Base-by-base conservation (phyloP, 2,329 filamentous ascomycete genomes). In the Colletotrichum simmondsii region DNA sequence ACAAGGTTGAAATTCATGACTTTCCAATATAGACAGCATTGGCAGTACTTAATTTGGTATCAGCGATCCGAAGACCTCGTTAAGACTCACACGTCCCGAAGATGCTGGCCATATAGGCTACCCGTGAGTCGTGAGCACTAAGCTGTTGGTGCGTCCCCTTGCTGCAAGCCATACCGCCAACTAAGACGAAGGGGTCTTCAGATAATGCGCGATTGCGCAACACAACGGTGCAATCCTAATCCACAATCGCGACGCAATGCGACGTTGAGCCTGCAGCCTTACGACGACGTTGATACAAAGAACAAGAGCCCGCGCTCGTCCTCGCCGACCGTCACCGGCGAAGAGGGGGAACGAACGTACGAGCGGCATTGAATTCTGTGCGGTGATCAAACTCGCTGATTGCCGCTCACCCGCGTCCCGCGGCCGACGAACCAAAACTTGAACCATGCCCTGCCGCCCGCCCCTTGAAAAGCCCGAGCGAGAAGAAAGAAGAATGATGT, bases 361-460 rank as follows among this genome's bases (percentile, higher is more conserved):
- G 64, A 68, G 52, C 19, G 16, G 65, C 65, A 63, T 72, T 49
- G n/a, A 37, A 12, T 19, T 49, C 19, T 5, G 16, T 2, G 14
- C 24, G 42, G 32, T 19, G 65, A 68, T 69, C 57, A 68, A 72
- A 68, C 65, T 22, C 37, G 12, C 22, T 4, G 24, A 53, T n/a
- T 26, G 58, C 30, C 42, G 37, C 24, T 32, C 37, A 62, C 24
- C 37, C 65, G 37, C 49, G 22, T 11, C 32, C 14, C 5, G 22
- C 24, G 22, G 22, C 53, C n/a, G 53, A 26, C 12, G 5, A 19
- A 49, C 42, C 42, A 19, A 19, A 42, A 42, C 37, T 42, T 42
- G 42, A 53, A 24, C 22, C 19, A 14, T 46, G n/a, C n/a, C 14
- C 26, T 12, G 24, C 6, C 32, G 4, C 12, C 32, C 35, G 10